Base-by-base conservation (phyloP, 306 rosid genomes). In the Cyclanthera cordifolia region DNA sequence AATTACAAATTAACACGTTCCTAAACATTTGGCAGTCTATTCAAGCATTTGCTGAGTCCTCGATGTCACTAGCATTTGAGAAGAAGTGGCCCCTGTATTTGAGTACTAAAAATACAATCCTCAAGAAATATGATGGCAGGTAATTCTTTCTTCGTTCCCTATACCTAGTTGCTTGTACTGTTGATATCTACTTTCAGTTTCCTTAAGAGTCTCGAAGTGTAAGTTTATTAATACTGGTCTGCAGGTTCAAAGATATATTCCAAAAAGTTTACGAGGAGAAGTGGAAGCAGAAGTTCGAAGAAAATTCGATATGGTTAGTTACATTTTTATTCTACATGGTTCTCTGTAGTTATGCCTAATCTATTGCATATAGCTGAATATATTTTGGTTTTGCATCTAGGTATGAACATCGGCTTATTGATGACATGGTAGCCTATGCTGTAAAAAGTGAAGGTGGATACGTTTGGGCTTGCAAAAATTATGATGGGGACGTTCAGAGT, bases 401-500 rank as follows among this genome's bases (percentile, higher is more conserved):
- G 99, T 93, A 90, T 73, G 99, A 93, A 75, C 99, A 93, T 75
- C 87, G 99, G 75, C 84, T 93, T 77, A 93, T 93, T 79, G 99
- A 93, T 82, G 99, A 93, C 82, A 93, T 93, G 99, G 99, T 93
- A 69, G 99, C 99, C 43, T 90, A 93, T 82, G 96, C 76, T 65
- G 13, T 93, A 45, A 93, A 93, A 82, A 93, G 96, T 67, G 96
- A 93, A 78, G 99, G 99, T 30, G 99, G 99, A 72, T 93, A 93
- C 85, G 95, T 93, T 57, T 93, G 99, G 96, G 99, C 99, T 72
- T 93, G 99, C 84, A 93, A 93, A 78, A 93, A 93, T 82, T 93
- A 93, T 73, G 99, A 93, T 72, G 99, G 99, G 54, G 99, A 93
- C 61, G 96, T 93, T 61, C 95, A 79, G 78, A 93, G 99, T 79